Evolutionary conservation across 176 grass and related monocot species (phyloP).

Genomic region (Oryza brachyantha): DNA sequence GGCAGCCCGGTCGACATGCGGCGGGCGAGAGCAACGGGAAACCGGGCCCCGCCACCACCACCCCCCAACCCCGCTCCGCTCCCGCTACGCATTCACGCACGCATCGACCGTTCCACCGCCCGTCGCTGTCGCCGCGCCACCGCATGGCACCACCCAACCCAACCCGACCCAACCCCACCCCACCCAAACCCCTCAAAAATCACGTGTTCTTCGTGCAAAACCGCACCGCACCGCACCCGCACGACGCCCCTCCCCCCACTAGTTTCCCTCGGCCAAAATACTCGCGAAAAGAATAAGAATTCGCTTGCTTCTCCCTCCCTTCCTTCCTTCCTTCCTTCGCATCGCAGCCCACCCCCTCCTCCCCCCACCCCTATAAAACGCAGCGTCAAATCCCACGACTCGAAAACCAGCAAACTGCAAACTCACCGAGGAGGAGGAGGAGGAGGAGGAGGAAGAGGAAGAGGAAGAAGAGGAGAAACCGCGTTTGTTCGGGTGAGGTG

Average conservation of each 20-base stretch:
- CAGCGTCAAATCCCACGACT: not conserved
- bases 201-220: slow-evolving; percentile 56
- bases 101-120: not conserved
- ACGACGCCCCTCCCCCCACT: too few species aligned
- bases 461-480: not conserved
- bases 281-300: too few species aligned
- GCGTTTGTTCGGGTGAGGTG: not conserved
- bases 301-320: not conserved
- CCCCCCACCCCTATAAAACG: not conserved
- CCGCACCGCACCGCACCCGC: not conserved
- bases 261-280: too few species aligned
- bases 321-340: not conserved
- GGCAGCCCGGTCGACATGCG: not conserved
- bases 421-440: not conserved
- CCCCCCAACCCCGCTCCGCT: too few species aligned
- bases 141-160: not conserved
- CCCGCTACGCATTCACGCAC: not conserved
- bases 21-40: too few species aligned
- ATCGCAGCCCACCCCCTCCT: too few species aligned
- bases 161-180: not conserved
- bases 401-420: not conserved
- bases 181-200: not conserved
- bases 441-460: not conserved
- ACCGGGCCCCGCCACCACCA: not conserved
- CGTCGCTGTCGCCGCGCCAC: not conserved